Conservation (phyloP, 805 yeast genomes). For the Myxozyma kluyveri region DNA sequence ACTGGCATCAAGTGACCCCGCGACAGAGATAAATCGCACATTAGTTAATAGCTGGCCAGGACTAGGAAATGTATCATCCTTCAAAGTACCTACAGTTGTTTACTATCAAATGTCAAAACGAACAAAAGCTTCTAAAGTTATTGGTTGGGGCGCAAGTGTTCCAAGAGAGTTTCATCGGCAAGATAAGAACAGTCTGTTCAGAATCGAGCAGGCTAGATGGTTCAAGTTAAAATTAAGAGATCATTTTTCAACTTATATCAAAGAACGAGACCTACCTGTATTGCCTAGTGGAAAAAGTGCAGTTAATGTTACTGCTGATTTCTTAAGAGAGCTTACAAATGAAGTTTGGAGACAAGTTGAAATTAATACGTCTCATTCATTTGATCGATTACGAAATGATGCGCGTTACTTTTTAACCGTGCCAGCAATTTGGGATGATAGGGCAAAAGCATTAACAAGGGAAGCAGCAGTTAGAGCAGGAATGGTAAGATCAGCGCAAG, state of each 20-base stretch:
- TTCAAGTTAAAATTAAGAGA: too few species aligned
- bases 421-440: slow-evolving; percentile 28
- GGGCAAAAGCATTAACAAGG: slow-evolving; percentile 21
- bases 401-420: slow-evolving; percentile 23
- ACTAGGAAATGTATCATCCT: slow-evolving; percentile 11
- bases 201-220: too few species aligned
- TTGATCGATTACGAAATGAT: too few species aligned
- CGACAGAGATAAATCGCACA: too few species aligned
- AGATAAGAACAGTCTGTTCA: too few species aligned
- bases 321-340: slow-evolving; percentile 7
- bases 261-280: neutral
- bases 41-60: slow-evolving; percentile 29
- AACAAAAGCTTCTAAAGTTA: slow-evolving; percentile 9
- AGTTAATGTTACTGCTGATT: slow-evolving; percentile 21
- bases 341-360: slow-evolving; percentile 10
- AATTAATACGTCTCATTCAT: too few species aligned
- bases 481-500: slow-evolving; percentile 13
- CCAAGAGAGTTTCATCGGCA: slow-evolving; percentile 1
- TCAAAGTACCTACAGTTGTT: slow-evolving; percentile 22
- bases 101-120: too few species aligned
- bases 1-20: too few species aligned
- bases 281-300: slow-evolving; percentile 23
- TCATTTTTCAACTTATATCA: slow-evolving; percentile 8
- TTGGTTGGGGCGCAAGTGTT: slow-evolving; percentile 22
- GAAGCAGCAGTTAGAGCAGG: slow-evolving; percentile 28